Percentiles rank a stretch among this genome's conserved stretches.
Conservation (phyloP, 345 rosid genomes). For the Isatis tinctoria region DNA sequence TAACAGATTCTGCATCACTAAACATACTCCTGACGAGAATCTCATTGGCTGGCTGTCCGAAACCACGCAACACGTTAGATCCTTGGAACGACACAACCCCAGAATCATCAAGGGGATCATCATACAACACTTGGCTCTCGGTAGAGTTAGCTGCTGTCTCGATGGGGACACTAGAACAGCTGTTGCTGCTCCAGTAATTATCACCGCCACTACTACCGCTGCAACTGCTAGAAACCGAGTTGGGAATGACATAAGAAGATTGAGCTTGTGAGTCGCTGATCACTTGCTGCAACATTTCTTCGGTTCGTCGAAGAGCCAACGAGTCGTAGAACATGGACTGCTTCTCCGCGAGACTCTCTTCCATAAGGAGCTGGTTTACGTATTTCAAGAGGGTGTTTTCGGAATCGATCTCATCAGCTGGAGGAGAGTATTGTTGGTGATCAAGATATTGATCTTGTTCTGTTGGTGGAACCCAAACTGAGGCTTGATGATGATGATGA, state of each 20-base stretch:
- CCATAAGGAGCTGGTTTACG: slow-evolving; percentile 67
- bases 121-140: slow-evolving; percentile 27
- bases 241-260: slow-evolving; percentile 17
- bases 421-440: slow-evolving; percentile 12
- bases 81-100: slow-evolving; percentile 19
- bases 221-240: slow-evolving; percentile 23
- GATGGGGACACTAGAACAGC: slow-evolving; percentile 8
- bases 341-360: slow-evolving; percentile 56
- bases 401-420: slow-evolving; percentile 40
- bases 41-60: slow-evolving; percentile 38
- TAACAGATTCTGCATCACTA: slow-evolving; percentile 46
- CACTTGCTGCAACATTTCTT: slow-evolving; percentile 59
- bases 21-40: slow-evolving; percentile 54
- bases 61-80: slow-evolving; percentile 6
- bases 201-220: slow-evolving; percentile 16
- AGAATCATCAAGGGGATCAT: background rate
- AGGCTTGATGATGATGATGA: background rate
- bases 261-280: slow-evolving; percentile 40
- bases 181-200: slow-evolving; percentile 7
- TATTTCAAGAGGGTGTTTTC: slow-evolving; percentile 53
- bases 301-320: slow-evolving; percentile 56
- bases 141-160: slow-evolving; percentile 11
- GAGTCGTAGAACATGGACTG: slow-evolving; percentile 49
- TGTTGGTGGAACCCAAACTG: slow-evolving; percentile 14
- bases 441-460: background rate